Conservation (phyloP, 148 eudicot species). For the Nepenthes gracilis region DNA sequence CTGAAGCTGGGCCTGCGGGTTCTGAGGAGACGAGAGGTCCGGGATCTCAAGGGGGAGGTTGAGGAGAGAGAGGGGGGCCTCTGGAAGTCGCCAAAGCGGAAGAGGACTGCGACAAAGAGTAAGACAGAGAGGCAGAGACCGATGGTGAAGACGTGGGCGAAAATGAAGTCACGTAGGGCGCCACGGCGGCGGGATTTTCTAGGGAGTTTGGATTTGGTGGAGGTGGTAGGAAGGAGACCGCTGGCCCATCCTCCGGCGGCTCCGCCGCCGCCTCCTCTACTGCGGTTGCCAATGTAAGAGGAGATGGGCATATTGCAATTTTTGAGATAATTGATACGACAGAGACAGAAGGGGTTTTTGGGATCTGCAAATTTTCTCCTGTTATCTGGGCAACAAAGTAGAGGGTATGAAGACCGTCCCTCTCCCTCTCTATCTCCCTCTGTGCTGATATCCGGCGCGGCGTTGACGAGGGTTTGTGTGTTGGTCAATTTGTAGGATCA, state of each 20-base stretch:
- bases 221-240: slow-evolving; percentile 50
- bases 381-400: too few relatives aligned
- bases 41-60: slow-evolving; percentile 9
- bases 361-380: too few relatives aligned
- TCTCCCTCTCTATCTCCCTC: too few relatives aligned
- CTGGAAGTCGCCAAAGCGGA: slow-evolving; percentile 27
- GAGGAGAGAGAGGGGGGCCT: slow-evolving; percentile 15
- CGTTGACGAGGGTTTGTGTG: too few relatives aligned
- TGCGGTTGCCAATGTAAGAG: slow-evolving; percentile 47
- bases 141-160: slow-evolving; percentile 60
- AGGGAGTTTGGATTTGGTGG: slow-evolving; percentile 38
- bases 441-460: too few relatives aligned
- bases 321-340: too few relatives aligned
- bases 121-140: slow-evolving; percentile 42
- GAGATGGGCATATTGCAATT: slow-evolving; percentile 49
- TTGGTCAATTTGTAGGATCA: too few relatives aligned
- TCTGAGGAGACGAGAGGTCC: slow-evolving; percentile 12
- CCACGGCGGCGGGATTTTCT: slow-evolving; percentile 32
- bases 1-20: slow-evolving; percentile 28
- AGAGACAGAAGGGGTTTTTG: too few relatives aligned
- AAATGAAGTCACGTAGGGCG: slow-evolving; percentile 43
- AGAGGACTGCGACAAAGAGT: slow-evolving; percentile 44
- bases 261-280: slow-evolving; percentile 28
- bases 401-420: too few relatives aligned
- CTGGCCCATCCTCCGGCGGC: slow-evolving; percentile 39